Evolutionary conservation across 192 early-diverging fungal genomes (phyloP), one percentile per base, ranked within the genome.

Genomic region (Diversispora epigaea): DNA sequence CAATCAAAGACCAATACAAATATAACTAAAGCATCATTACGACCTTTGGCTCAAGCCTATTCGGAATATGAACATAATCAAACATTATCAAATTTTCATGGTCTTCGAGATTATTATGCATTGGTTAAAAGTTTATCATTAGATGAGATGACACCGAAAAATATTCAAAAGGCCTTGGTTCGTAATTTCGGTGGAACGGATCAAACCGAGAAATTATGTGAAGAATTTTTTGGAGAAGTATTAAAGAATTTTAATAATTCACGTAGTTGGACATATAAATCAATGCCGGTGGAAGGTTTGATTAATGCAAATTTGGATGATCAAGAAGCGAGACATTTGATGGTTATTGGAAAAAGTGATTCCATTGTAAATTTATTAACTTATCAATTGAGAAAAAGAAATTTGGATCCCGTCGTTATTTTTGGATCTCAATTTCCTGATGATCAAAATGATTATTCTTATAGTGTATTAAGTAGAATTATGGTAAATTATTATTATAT

Each of bases 291-390:
- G n/a, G 19, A 43, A 19, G 10, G 45, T 3, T 15, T 77, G 14
- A 77, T 77, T 45, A 43, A 66, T n/a, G 62, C 32, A 9, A 77
- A 77, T 45, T 10, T 77, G 4, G 22, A 69, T 6, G 54, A 60
- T 14, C 40, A 56, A 46, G 41, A 25, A 58, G 55, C 67, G 4
- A 55, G 76, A 32, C 76, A 77, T 68, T 47, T 77, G 49, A 77
- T 76, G 75, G 47, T 76, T 56, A 76, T 76, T 49, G 75, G 75
- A 15, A 68, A 76, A 71, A 76, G 63, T 22, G 75, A 76, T 67
- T 55, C 52, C 6, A 70, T 68, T 11, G 55, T 76, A 17, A 68
- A 67, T 47, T 60, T 63, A 40, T 72, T 77, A 47, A 49, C 54
- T n/a, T 71, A 77, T 69, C 54, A 70, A 8, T 39, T 77, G 54